Evolutionary conservation across 2,329 filamentous ascomycete species (phyloP).

Genomic region (Penicillium capsulatum): DNA sequence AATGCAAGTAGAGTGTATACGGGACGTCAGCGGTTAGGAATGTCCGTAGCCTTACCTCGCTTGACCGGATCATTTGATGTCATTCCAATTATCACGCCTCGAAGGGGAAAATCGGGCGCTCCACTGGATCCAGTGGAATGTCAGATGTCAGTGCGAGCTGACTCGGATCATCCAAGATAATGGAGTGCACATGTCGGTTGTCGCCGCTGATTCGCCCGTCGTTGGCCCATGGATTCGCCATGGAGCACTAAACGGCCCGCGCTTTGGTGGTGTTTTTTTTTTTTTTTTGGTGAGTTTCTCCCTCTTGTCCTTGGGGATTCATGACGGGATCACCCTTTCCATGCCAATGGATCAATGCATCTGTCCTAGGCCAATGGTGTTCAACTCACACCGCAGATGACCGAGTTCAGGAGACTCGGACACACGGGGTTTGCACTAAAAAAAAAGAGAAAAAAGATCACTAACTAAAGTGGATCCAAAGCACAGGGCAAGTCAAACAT

Average conservation of each 20-base stretch:
- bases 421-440: constrained; percentile 3
- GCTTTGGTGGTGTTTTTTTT: not conserved
- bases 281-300: too few relatives aligned
- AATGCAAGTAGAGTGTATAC: constrained; percentile 17
- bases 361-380: not conserved
- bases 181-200: constrained; percentile 8
- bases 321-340: too few relatives aligned
- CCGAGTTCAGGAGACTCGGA: constrained; percentile 3
- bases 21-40: too few relatives aligned
- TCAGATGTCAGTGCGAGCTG: constrained; percentile 31
- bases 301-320: too few relatives aligned
- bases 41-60: too few relatives aligned
- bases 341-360: not conserved
- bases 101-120: not conserved
- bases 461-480: constrained; percentile 3
- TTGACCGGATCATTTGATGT: not conserved
- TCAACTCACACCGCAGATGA: constrained; percentile 8
- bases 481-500: constrained; percentile 19
- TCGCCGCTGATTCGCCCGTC: constrained; percentile 10
- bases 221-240: constrained; percentile 10
- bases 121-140: constrained; percentile 15
- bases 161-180: constrained; percentile 17
- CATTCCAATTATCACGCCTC: not conserved
- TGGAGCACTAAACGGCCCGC: constrained; percentile 13
- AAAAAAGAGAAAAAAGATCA: constrained; percentile 1